A percentile compares a stretch with the other conserved stretches of the same genome.
Evolutionary conservation across 495 filamentous ascomycete species (phyloP).

Genomic region (Annulohypoxylon stygium): DNA sequence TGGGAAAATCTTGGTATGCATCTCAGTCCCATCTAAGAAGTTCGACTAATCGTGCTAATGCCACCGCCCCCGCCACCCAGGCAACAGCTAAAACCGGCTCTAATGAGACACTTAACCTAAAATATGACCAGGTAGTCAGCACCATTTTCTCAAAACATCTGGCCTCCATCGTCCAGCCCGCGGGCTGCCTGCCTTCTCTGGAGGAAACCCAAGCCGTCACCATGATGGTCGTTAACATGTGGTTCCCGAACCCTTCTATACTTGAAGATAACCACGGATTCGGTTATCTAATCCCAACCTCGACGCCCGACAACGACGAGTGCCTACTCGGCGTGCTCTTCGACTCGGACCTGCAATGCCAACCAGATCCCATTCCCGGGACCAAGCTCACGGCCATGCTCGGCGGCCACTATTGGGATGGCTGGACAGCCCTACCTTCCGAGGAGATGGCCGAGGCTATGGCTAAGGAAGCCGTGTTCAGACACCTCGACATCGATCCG

Average conservation of each 20-base stretch:
- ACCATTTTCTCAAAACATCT: slow-evolving; percentile 71
- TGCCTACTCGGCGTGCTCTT: slow-evolving; percentile 91
- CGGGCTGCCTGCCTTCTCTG: slow-evolving; percentile 62
- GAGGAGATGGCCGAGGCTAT: slow-evolving; percentile 73
- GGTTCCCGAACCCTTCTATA: slow-evolving; percentile 74
- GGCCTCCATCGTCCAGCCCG: slow-evolving; percentile 55
- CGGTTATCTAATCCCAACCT: slow-evolving; percentile 86
- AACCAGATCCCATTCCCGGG: slow-evolving; percentile 58
- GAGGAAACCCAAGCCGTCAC: slow-evolving; percentile 74
- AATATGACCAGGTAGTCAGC: slow-evolving; percentile 76
- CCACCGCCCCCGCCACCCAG: slow-evolving; percentile 34
- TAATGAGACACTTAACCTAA: slow-evolving; percentile 1
- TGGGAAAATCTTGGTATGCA: slow-evolving; percentile 35
- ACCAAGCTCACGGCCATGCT: slow-evolving; percentile 97
- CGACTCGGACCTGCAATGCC: slow-evolving; percentile 73
- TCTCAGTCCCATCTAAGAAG: background rate
- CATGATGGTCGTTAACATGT: slow-evolving; percentile 93
- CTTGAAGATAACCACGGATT: slow-evolving; percentile 76
- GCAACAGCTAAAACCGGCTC: slow-evolving; percentile 44
- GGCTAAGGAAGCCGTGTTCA: slow-evolving; percentile 73
- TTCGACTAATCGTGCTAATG: background rate
- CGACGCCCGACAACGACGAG: slow-evolving; percentile 85
- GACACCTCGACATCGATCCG: slow-evolving; percentile 77
- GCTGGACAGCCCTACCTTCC: slow-evolving; percentile 64
- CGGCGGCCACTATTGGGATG: slow-evolving; percentile 93